These are phyloP conservation scores for Musa itinerans DNA, from an alignment of 176 grass and related monocot genomes.

Conservation along the genomic window DNA sequence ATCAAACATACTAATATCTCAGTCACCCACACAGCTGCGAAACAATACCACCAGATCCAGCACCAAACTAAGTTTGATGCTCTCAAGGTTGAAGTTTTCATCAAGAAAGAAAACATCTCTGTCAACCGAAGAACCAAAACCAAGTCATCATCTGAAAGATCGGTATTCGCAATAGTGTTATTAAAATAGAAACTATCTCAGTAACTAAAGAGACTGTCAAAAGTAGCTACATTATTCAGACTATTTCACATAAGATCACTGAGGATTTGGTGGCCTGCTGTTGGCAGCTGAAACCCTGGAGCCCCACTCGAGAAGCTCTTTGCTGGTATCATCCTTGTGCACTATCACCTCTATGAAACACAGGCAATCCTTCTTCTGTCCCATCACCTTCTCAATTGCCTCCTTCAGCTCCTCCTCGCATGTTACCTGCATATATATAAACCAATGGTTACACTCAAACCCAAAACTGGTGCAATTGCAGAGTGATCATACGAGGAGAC, in stretches of 20 bases:
- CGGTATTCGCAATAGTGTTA: not conserved
- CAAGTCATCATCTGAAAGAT: not conserved
- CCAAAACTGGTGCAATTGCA: not conserved
- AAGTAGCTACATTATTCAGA: not conserved
- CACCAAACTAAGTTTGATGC: too few species aligned
- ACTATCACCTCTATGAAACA: not conserved
- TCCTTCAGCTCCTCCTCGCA: not conserved
- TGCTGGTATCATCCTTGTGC: constrained; percentile 2
- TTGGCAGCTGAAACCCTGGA: not conserved
- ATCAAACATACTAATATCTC: too few species aligned
- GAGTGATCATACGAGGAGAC: not conserved
- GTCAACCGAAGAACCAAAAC: not conserved
- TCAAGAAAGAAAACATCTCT: not conserved
- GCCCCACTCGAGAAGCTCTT: not conserved
- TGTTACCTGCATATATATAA: not conserved
- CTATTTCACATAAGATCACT: not conserved
- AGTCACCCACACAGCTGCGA: too few species aligned
- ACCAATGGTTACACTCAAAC: not conserved
- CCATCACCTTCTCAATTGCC: not conserved
- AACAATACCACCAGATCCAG: too few species aligned
- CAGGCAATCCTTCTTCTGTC: not conserved
- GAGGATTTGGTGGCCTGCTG: not conserved
- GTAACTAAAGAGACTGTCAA: not conserved
- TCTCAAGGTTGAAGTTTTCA: too few species aligned
- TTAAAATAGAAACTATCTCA: not conserved